These are phyloP conservation scores for peach (Prunus persica) DNA, from an alignment of 306 rosid genomes.

Conservation along the genomic window DNA sequence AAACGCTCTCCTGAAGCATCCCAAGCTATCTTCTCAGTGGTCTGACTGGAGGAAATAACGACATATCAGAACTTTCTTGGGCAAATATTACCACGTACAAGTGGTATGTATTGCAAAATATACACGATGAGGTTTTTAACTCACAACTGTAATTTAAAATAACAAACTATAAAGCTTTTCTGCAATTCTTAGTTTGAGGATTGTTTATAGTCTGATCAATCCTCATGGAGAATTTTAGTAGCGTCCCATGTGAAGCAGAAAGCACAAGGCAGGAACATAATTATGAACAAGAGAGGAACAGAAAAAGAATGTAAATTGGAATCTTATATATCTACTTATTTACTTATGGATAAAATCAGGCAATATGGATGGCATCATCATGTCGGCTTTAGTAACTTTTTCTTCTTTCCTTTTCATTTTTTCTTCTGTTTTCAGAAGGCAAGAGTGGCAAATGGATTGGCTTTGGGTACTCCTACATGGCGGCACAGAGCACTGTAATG, in stretches of 20 bases:
- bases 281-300: background rate
- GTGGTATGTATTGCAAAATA: background rate
- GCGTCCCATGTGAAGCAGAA: background rate
- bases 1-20: constrained; percentile 95
- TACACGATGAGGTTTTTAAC: background rate
- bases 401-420: background rate
- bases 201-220: background rate
- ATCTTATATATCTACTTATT: background rate
- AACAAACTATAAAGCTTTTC: background rate
- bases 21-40: constrained; percentile 90
- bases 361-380: background rate
- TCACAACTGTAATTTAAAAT: background rate
- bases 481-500: too few species aligned
- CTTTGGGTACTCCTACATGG: background rate
- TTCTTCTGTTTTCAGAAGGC: background rate
- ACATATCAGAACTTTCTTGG: background rate
- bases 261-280: background rate
- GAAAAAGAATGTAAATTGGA: background rate
- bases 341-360: background rate
- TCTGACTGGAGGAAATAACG: constrained; percentile 58
- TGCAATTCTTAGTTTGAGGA: background rate
- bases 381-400: background rate
- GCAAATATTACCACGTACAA: constrained; percentile 4
- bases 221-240: background rate
- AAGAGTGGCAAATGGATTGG: background rate